phyloP scores from a whole-genome alignment of 805 yeast genomes.

The Candida incommunis region DNA sequence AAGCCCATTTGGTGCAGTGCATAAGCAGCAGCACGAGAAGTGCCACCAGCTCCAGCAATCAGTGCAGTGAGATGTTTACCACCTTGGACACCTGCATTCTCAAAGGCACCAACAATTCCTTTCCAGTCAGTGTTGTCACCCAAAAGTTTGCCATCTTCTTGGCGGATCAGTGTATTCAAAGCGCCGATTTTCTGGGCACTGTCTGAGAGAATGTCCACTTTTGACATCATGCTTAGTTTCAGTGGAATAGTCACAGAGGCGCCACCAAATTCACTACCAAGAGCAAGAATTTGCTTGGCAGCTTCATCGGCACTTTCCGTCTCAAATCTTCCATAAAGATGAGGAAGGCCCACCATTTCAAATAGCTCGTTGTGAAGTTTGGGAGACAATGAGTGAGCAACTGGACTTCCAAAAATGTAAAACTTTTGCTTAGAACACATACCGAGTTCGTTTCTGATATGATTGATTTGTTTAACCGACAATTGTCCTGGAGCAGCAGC shows the following conservation, averaged over 20 bases:
- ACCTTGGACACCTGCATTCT: constrained; percentile 39
- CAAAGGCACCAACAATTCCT: constrained; percentile 65
- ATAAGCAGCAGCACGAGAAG: constrained; percentile 86
- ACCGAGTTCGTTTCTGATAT: constrained; percentile 44
- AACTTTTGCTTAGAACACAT: constrained; percentile 43
- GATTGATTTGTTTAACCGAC: constrained; percentile 49
- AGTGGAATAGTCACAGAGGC: constrained; percentile 89
- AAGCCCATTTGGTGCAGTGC: constrained; percentile 77
- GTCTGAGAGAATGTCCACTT: constrained; percentile 50
- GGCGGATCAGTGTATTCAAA: constrained; percentile 69
- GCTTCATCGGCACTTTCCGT: constrained; percentile 49
- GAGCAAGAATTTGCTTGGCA: constrained; percentile 32
- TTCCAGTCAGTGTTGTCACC: constrained; percentile 97
- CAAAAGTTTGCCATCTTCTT: constrained; percentile 31
- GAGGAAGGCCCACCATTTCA: constrained; percentile 61
- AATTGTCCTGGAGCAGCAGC: constrained; percentile 76
- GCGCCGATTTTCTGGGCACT: constrained; percentile 84
- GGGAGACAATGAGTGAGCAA: constrained; percentile 83
- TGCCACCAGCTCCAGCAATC: constrained; percentile 95
- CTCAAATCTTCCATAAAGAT: constrained; percentile 52
- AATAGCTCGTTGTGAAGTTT: constrained; percentile 71
- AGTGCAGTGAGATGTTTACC: constrained; percentile 38
- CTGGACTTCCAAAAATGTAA: constrained; percentile 70
- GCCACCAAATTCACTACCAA: constrained; percentile 61
- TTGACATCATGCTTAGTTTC: constrained; percentile 64